Base-by-base conservation (phyloP, 2,329 filamentous ascomycete genomes). In the Ceratocystis cubensis region DNA sequence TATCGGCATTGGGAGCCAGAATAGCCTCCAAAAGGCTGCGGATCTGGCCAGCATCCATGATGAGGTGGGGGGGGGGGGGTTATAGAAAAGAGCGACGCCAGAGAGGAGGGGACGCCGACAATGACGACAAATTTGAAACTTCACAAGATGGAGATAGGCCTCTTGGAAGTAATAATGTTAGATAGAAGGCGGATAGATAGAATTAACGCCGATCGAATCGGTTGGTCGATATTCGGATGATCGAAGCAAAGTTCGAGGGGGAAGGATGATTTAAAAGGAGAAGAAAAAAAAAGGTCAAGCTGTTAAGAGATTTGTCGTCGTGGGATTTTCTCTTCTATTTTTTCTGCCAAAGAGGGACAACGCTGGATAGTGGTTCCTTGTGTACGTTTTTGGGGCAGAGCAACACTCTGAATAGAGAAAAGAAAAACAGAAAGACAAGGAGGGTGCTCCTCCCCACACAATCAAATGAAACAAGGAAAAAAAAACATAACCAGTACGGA, bases 21-120 rank as follows among this genome's bases (percentile, higher is more conserved):
- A 88, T 91, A 74, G 87, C 85, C 75, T 85, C 82, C 74, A 93
- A 87, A 79, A 88, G 86, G 80, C 83, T 85, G 79, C 88, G 84
- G 76, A 93, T 81, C 75, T 83, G 84, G 76, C 83, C 81, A 76
- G 84, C 84, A 81, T 91, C 88, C 88, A 92, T 92, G 76, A 74
- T 73, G 71, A 70, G 69, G 66, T 73, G 71, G 71, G 69, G 67
- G 68, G 68, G 65, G 2, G 2, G 69, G 66, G 69, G 69, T 61
- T 69, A n/a, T 56, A 41, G 46, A 48, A 37, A 28, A 37, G 46
- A 17, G 10, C 25, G 37, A 64, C 25, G 33, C n/a, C 41, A 30
- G 61, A 63, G 20, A 25, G 46, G 22, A 41, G 50, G 30, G 25
- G 41, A 63, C 64, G 64, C 61, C 53, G 25, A 33, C 15, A 30